Percentiles rank a stretch among this genome's conserved stretches.
phyloP scores from a whole-genome alignment of 208 protist genomes.

The Leishmania amazonensis region DNA sequence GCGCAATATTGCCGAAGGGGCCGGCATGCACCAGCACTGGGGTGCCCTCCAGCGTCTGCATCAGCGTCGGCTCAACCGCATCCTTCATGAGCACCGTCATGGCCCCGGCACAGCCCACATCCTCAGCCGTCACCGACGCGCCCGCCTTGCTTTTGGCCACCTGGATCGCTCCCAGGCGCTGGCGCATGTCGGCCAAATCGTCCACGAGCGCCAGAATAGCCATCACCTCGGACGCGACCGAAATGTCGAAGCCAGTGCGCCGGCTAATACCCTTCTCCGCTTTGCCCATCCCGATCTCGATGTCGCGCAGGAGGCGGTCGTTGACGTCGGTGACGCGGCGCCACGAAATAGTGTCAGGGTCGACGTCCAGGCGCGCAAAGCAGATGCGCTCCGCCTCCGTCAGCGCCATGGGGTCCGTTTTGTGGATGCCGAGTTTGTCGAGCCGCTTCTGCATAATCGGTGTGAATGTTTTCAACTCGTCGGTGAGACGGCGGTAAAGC shows the following conservation, averaged over 20 bases:
- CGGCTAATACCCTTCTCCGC: constrained; percentile 91
- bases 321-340: constrained; percentile 97
- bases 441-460: constrained; percentile 92
- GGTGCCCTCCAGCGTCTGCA: constrained; percentile 97
- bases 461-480: constrained; percentile 85
- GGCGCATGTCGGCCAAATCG: constrained; percentile 94
- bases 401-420: constrained; percentile 90
- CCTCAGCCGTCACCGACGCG: constrained; percentile 89
- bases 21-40: constrained; percentile 97
- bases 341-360: constrained; percentile 96
- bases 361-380: constrained; percentile 97
- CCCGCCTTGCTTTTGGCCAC: constrained; percentile 79
- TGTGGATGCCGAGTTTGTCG: constrained; percentile 93
- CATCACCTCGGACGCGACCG: constrained; percentile 98
- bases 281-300: constrained; percentile 93
- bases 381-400: constrained; percentile 81
- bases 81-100: constrained; percentile 98
- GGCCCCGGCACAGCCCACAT: constrained; percentile 92
- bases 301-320: constrained; percentile 96
- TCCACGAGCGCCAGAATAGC: constrained; percentile 96
- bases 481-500: constrained; percentile 86
- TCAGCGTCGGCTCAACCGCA: constrained; percentile 95
- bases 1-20: constrained; percentile 99
- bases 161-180: constrained; percentile 83
- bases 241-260: constrained; percentile 96